These are phyloP conservation scores for Nicotiana paniculata DNA, from an alignment of 257 asterid genomes.

Conservation along the genomic window DNA sequence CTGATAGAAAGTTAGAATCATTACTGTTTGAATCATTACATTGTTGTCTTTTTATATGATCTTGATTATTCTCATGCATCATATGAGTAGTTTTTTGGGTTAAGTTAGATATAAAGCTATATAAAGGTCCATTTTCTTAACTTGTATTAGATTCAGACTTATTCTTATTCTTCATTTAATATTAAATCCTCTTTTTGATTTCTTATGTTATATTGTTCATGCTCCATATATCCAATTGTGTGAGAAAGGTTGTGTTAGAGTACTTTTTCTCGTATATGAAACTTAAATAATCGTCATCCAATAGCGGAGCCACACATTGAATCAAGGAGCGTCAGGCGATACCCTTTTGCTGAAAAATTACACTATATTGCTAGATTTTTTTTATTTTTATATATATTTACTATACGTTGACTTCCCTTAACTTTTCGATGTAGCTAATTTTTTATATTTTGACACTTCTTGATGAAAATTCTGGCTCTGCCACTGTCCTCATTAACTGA, in stretches of 20 bases:
- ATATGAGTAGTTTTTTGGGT: not conserved
- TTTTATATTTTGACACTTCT: too few relatives aligned
- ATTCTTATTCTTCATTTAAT: not conserved
- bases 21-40: not conserved
- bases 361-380: too few relatives aligned
- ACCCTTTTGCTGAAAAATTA: too few relatives aligned
- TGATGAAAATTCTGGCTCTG: too few relatives aligned
- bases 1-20: not conserved
- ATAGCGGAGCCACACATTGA: too few relatives aligned
- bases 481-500: not conserved
- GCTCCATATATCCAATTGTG: not conserved
- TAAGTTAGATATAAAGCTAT: not conserved
- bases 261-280: not conserved
- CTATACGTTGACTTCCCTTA: too few relatives aligned
- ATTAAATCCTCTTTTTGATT: not conserved
- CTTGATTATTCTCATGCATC: not conserved
- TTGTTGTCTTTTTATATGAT: not conserved
- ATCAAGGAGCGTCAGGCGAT: too few relatives aligned
- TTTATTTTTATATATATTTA: too few relatives aligned
- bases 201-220: not conserved
- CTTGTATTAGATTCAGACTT: not conserved
- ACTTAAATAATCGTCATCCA: not conserved
- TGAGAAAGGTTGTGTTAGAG: not conserved
- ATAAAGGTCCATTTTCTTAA: not conserved
- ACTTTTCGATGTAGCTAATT: too few relatives aligned